Conservation (phyloP, 306 rosid species). For the Cyamopsis tetragonoloba region DNA sequence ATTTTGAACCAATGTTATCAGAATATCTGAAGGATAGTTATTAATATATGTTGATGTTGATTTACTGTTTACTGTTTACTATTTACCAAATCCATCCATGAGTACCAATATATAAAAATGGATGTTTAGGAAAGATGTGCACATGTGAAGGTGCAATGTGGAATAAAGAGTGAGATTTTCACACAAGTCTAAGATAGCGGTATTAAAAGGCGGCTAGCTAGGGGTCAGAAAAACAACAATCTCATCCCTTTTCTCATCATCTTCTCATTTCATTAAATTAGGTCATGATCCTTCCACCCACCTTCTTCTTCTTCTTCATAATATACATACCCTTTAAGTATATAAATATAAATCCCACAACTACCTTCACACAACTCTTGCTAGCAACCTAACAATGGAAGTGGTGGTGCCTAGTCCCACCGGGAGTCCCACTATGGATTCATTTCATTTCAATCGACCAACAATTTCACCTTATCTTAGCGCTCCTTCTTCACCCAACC, state of each 20-base stretch:
- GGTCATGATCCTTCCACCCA: background rate
- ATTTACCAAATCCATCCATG: too few relatives aligned
- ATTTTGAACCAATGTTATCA: too few relatives aligned
- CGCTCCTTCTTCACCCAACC: constrained; percentile 58
- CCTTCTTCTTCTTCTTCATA: background rate
- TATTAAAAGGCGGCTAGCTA: constrained; percentile 30
- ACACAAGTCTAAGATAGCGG: background rate
- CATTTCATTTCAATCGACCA: constrained; percentile 45
- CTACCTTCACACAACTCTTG: background rate
- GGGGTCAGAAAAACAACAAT: constrained; percentile 25
- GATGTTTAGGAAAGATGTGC: too few relatives aligned
- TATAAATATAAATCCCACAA: background rate
- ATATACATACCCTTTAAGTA: background rate
- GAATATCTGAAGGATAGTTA: too few relatives aligned
- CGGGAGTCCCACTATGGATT: constrained; percentile 32
- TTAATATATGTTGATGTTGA: too few relatives aligned
- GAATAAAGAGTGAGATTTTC: too few relatives aligned
- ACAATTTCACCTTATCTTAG: constrained; percentile 42
- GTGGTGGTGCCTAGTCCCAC: constrained; percentile 34
- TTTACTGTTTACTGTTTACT: too few relatives aligned
- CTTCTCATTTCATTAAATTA: background rate
- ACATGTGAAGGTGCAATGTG: too few relatives aligned
- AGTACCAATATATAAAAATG: too few relatives aligned
- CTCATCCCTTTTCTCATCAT: constrained; percentile 14
- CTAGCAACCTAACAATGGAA: constrained; percentile 36